A percentile compares a stretch with the other conserved stretches of the same genome.
Evolutionary conservation across 2,329 filamentous ascomycete species (phyloP).

Genomic region (Cytospora schulzeri): DNA sequence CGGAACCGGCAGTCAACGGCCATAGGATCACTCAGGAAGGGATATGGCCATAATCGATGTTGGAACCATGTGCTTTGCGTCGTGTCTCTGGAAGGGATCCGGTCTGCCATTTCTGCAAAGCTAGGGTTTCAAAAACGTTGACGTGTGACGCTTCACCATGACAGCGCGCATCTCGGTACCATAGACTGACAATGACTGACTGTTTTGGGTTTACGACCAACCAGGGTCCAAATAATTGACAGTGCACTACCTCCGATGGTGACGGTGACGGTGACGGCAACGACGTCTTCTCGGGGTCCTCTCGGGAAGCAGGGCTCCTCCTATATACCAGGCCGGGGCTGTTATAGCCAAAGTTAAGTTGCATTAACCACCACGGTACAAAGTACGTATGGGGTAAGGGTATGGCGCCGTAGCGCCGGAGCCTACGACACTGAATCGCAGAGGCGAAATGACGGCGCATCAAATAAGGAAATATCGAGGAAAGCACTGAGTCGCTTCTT

Average conservation of each 20-base stretch:
- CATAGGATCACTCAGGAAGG: neutral
- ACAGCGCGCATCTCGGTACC: constrained; percentile 24
- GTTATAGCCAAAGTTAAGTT: constrained; percentile 16
- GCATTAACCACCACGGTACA: neutral
- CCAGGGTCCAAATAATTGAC: constrained; percentile 9
- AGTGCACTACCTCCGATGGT: neutral
- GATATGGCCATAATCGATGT: constrained; percentile 1
- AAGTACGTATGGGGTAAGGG: neutral
- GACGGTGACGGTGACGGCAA: neutral
- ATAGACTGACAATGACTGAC: constrained; percentile 6
- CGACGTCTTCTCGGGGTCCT: neutral
- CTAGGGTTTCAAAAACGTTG: constrained; percentile 23
- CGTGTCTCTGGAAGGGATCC: neutral
- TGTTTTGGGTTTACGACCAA: neutral
- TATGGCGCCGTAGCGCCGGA: neutral
- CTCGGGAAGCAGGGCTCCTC: constrained; percentile 8
- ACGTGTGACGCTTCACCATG: constrained; percentile 22
- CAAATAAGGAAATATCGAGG: constrained; percentile 2
- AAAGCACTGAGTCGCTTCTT: neutral
- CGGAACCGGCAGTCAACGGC: neutral
- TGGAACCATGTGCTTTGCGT: constrained; percentile 12
- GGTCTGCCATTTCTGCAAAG: constrained; percentile 20
- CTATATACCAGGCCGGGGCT: constrained; percentile 16
- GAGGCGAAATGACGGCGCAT: constrained; percentile 9
- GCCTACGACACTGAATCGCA: constrained; percentile 12